These are phyloP conservation scores for Prototheca wickerhamii DNA, from an alignment of 163 green algal genomes.

Conservation along the genomic window DNA sequence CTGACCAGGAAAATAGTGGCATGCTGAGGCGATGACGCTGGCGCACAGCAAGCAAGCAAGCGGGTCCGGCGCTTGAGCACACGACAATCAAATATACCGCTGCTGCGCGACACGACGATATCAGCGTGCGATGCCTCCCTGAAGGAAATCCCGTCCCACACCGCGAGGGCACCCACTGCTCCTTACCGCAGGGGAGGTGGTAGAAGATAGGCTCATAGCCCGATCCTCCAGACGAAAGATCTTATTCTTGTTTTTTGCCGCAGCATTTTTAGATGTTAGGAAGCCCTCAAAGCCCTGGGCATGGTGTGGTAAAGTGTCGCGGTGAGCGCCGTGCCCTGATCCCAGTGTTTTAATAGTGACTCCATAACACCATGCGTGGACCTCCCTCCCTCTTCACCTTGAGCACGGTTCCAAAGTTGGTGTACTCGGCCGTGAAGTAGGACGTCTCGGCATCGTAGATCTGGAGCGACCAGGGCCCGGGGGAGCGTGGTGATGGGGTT, in stretches of 20 bases:
- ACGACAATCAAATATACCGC: no score
- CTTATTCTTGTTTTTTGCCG: constrained; percentile 50
- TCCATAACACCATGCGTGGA: no score
- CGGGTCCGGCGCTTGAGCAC: background rate
- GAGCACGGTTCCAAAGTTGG: constrained; percentile 49
- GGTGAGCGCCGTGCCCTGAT: no score
- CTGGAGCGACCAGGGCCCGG: constrained; percentile 27
- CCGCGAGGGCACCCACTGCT: background rate
- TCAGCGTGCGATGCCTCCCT: no score
- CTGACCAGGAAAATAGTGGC: no score
- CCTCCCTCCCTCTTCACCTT: constrained; percentile 33
- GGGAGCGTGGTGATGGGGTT: background rate
- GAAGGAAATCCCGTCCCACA: no score
- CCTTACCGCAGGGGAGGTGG: constrained; percentile 48
- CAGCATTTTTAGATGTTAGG: constrained; percentile 62
- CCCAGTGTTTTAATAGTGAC: background rate
- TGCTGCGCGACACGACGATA: no score
- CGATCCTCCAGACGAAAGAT: constrained; percentile 62
- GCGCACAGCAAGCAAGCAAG: background rate
- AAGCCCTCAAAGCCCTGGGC: constrained; percentile 68
- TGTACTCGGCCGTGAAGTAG: constrained; percentile 60
- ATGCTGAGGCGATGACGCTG: background rate
- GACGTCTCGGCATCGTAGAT: constrained; percentile 56
- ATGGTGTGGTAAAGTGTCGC: background rate
- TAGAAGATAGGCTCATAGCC: constrained; percentile 64